Conservation (phyloP, 768 basidiomycete genomes). For the Amanita phalloides region DNA sequence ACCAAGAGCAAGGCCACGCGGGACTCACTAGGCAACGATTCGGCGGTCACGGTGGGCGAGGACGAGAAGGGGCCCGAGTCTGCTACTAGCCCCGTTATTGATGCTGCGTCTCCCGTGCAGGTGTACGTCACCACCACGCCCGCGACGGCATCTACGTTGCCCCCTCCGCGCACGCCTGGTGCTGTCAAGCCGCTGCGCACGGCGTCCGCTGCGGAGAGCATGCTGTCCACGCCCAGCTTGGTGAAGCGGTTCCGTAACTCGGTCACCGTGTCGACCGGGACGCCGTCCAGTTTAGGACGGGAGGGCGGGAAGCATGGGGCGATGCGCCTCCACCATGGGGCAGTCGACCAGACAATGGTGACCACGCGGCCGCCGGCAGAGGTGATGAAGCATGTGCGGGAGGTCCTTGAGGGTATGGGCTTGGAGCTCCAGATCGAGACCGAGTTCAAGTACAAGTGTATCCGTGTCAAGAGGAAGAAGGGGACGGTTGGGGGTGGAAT, state of each 20-base stretch:
- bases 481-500: slow-evolving; percentile 29
- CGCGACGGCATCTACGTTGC: slow-evolving; percentile 7
- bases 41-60: neutral
- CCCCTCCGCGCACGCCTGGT: slow-evolving; percentile 10
- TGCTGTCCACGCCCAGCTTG: slow-evolving; percentile 31
- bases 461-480: slow-evolving; percentile 68
- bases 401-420: slow-evolving; percentile 81
- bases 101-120: slow-evolving; percentile 20
- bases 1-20: slow-evolving; percentile 45
- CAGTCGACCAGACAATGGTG: slow-evolving; percentile 83
- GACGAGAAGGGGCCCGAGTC: slow-evolving; percentile 12
- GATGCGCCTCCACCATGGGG: slow-evolving; percentile 81
- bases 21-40: slow-evolving; percentile 23
- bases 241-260: slow-evolving; percentile 40
- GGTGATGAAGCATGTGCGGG: slow-evolving; percentile 78
- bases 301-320: slow-evolving; percentile 25
- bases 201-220: slow-evolving; percentile 30
- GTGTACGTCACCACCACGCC: slow-evolving; percentile 33
- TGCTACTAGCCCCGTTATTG: neutral
- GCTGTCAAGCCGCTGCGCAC: slow-evolving; percentile 31
- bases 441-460: slow-evolving; percentile 85
- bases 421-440: slow-evolving; percentile 81
- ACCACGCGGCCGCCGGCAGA: slow-evolving; percentile 78
- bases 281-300: slow-evolving; percentile 17
- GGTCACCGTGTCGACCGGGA: slow-evolving; percentile 23